phyloP scores from a whole-genome alignment of 2,329 filamentous ascomycete species.

The Paracoccidioides brasiliensis region DNA sequence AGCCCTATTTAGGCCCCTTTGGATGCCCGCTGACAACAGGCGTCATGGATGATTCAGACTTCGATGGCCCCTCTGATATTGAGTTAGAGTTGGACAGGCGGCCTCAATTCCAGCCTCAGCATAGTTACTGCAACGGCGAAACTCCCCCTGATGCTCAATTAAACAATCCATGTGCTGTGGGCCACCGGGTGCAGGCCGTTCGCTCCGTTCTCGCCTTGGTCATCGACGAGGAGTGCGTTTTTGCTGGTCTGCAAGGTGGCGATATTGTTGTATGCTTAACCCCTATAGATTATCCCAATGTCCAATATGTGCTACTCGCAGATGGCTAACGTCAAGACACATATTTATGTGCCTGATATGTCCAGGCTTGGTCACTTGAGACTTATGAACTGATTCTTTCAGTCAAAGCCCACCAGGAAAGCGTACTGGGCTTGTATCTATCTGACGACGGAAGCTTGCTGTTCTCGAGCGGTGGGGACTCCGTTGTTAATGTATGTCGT shows the following conservation, averaged over 20 bases:
- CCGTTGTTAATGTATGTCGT: constrained; percentile 62
- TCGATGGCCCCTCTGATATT: constrained; percentile 22
- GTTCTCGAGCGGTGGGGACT: constrained; percentile 87
- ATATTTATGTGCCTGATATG: background rate
- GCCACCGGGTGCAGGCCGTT: constrained; percentile 30
- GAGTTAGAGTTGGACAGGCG: constrained; percentile 11
- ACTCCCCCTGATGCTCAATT: constrained; percentile 11
- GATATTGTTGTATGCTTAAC: constrained; percentile 57
- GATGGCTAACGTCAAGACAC: background rate
- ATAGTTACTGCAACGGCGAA: constrained; percentile 1
- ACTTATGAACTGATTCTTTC: constrained; percentile 70
- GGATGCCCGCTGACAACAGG: background rate
- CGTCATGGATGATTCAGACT: constrained; percentile 14
- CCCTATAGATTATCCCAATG: constrained; percentile 5
- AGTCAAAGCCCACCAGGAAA: constrained; percentile 81
- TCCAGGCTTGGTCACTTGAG: constrained; percentile 65
- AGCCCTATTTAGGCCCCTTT: background rate
- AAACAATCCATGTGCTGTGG: constrained; percentile 25
- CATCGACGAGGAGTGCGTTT: constrained; percentile 68
- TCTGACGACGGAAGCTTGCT: constrained; percentile 62
- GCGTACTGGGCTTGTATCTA: constrained; percentile 72
- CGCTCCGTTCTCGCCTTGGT: constrained; percentile 55
- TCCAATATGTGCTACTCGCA: constrained; percentile 2
- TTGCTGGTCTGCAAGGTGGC: constrained; percentile 83
- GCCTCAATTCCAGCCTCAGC: constrained; percentile 11